Conservation (phyloP, 768 basidiomycete species). For the Tubosaeta sp. region DNA sequence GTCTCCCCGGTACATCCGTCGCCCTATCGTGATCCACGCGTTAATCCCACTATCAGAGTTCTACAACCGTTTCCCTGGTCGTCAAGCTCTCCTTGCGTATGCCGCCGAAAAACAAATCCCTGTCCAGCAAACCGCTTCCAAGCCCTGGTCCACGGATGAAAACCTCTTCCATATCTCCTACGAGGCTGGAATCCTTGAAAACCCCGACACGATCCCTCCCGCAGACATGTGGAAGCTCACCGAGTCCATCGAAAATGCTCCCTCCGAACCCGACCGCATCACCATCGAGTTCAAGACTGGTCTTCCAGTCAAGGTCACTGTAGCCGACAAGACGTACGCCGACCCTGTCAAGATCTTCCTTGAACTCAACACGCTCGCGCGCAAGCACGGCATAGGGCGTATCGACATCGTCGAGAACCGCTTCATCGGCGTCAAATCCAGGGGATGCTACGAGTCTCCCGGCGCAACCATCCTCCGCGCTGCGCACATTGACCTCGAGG, state of each 20-base stretch:
- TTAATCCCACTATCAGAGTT: conserved; percentile 56
- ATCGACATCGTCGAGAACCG: conserved; percentile 99
- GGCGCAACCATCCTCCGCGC: conserved; percentile 93
- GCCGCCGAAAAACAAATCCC: conserved; percentile 87
- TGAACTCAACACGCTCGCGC: conserved; percentile 83
- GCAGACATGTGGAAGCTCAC: conserved; percentile 99
- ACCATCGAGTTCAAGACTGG: conserved; percentile 83
- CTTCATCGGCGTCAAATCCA: conserved; percentile 98
- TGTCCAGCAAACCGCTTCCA: conserved; percentile 90
- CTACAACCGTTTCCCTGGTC: conserved; percentile 96
- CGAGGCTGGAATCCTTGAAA: conserved; percentile 98
- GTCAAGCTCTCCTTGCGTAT: conserved; percentile 87
- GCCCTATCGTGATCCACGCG: neutral
- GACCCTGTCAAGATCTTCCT: conserved; percentile 94
- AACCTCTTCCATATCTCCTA: conserved; percentile 99
- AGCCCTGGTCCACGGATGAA: conserved; percentile 99
- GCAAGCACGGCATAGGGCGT: conserved; percentile 94
- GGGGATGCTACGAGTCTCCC: conserved; percentile 99
- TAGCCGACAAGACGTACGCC: conserved; percentile 62
- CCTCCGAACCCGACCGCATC: conserved; percentile 72
- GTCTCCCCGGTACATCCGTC: conserved; percentile 67
- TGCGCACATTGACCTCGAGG: conserved; percentile 96
- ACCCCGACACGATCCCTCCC: conserved; percentile 92
- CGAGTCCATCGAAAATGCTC: conserved; percentile 75
- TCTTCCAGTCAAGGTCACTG: conserved; percentile 79